phyloP scores from a whole-genome alignment of 2,329 filamentous ascomycete species.

The Paraconiothyrium sp. region DNA sequence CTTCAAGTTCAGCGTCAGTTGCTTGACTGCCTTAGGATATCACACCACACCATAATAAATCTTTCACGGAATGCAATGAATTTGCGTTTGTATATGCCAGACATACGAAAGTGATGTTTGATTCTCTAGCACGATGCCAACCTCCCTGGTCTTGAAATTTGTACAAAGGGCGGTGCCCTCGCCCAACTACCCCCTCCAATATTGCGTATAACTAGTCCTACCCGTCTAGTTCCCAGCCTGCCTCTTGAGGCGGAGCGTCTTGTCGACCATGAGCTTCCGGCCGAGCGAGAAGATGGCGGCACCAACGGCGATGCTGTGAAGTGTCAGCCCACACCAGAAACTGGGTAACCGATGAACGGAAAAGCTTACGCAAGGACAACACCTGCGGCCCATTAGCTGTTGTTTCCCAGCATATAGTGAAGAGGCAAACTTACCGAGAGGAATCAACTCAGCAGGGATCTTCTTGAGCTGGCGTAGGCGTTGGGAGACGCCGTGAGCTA shows the following conservation, averaged over 20 bases:
- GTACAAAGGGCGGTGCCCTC: constrained; percentile 24
- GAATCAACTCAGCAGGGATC: constrained; percentile 92
- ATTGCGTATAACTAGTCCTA: constrained; percentile 17
- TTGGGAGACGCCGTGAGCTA: constrained; percentile 97
- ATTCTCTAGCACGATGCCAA: constrained; percentile 25
- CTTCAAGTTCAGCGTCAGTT: not conserved
- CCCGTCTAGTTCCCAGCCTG: constrained; percentile 56
- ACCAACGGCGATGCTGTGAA: constrained; percentile 69
- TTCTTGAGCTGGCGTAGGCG: constrained; percentile 88
- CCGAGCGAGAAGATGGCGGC: constrained; percentile 83
- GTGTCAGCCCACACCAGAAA: constrained; percentile 32
- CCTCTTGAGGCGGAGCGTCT: constrained; percentile 87
- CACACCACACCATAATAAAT: not conserved
- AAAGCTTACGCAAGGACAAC: constrained; percentile 81
- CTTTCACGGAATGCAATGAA: not conserved
- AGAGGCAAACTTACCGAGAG: constrained; percentile 77
- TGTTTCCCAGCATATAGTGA: not conserved
- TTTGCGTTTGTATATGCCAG: constrained; percentile 15
- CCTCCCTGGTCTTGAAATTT: constrained; percentile 23
- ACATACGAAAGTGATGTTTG: constrained; percentile 38
- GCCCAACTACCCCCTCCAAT: constrained; percentile 20
- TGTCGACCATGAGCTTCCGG: constrained; percentile 87
- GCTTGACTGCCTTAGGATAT: not conserved
- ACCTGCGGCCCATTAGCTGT: constrained; percentile 61
- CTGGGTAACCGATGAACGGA: constrained; percentile 1